phyloP scores from a whole-genome alignment of 192 early-diverging fungal genomes.

The Entophlyctis luteolus region DNA sequence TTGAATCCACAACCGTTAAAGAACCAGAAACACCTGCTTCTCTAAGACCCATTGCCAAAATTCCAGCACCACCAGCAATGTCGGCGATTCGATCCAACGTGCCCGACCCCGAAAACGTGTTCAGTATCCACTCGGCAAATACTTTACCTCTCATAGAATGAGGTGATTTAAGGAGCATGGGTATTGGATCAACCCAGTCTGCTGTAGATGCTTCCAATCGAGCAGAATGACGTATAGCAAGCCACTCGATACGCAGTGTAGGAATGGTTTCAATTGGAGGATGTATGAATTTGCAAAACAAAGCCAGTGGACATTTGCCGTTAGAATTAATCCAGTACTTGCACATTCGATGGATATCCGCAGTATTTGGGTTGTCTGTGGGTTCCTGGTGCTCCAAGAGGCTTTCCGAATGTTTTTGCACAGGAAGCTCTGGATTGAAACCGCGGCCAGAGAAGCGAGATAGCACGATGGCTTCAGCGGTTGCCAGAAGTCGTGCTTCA shows the following conservation, averaged over 20 bases:
- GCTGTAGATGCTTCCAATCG: slow-evolving; percentile 33
- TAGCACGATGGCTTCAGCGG: background rate
- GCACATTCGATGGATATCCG: slow-evolving; percentile 2
- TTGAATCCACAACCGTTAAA: slow-evolving; percentile 51
- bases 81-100: slow-evolving; percentile 43
- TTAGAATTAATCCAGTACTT: slow-evolving; percentile 37
- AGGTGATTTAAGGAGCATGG: slow-evolving; percentile 44
- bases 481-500: background rate
- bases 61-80: slow-evolving; percentile 57
- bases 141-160: slow-evolving; percentile 47
- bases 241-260: slow-evolving; percentile 31
- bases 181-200: slow-evolving; percentile 34
- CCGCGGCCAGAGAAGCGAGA: slow-evolving; percentile 8
- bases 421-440: slow-evolving; percentile 9
- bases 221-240: slow-evolving; percentile 13
- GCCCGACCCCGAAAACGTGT: slow-evolving; percentile 35
- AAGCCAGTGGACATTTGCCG: slow-evolving; percentile 17
- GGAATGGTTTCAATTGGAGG: slow-evolving; percentile 26
- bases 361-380: background rate
- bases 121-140: slow-evolving; percentile 53
- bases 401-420: background rate
- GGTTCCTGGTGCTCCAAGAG: background rate
- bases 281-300: slow-evolving; percentile 30
- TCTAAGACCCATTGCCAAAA: slow-evolving; percentile 44
- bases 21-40: slow-evolving; percentile 41